Evolutionary conservation across 2,329 filamentous ascomycete genomes (phyloP), one percentile per base, ranked within the genome.

Genomic region (Fusarium clavum): DNA sequence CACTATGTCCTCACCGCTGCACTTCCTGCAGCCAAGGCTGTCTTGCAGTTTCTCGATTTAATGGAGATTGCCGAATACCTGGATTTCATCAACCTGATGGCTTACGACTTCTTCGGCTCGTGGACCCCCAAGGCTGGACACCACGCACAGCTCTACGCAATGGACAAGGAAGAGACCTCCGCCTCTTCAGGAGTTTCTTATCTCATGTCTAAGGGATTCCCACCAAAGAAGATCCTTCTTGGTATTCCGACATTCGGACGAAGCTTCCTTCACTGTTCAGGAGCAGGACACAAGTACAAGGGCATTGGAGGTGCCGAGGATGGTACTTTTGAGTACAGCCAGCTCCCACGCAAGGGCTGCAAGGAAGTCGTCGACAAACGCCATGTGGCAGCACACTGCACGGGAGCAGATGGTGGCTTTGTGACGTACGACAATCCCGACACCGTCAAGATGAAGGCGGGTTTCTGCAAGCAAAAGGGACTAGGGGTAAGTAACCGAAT

Each of bases 361-460:
- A 86, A 87, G 73, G 92, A 95, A 77, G 82, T 86, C 46, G 84
- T 93, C 20, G 92, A 96, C 79, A 87, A 87, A 71, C 82, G 87
- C 20, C 81, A 87, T 29, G 89, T 90, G 14, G 91, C 92, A 20
- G 92, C 92, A 8, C 91, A 88, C 73, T 95, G 92, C 73, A 81
- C 89, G 3, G 91, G 92, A 8, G 89, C 86, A 3, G 92, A 94
- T 73, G 91, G 91, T 5, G 92, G 92, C 0, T 94, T 94, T 71
- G 88, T 95, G 44, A 91, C 88, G 3, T 96, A 95, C 77, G 93
- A 96, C 78, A 94, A 91, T 70, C 89, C 91, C 6, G 87, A 90
- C 45, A 94, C 92, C 5, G 92, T 95, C 34, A 86, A 86, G 79
- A 86, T 90, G 78, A 96, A 96, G 81, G 93, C 91, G 3, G 82